A percentile compares a stretch with the other conserved stretches of the same genome.
phyloP scores from a whole-genome alignment of 768 basidiomycete genomes.

The Tephrocybe sp. region DNA sequence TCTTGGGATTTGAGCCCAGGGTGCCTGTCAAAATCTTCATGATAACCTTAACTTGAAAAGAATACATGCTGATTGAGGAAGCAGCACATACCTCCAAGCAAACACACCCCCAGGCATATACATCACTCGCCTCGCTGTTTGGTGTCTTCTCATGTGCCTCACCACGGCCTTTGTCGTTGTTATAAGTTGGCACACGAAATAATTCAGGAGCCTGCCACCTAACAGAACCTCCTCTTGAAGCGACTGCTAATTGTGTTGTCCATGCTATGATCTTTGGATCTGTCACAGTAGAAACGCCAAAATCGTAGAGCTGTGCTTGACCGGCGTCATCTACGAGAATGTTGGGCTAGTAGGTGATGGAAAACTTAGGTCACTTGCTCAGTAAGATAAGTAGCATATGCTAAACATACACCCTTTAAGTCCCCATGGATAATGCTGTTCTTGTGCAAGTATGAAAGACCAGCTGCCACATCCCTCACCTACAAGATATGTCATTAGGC shows the following conservation, averaged over 20 bases:
- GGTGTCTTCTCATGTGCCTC: no score
- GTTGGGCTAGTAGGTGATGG: no score
- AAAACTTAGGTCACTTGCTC: no score
- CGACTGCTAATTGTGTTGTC: background rate
- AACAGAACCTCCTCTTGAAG: background rate
- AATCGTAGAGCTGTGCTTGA: background rate
- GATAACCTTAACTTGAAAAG: no score
- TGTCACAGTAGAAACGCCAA: background rate
- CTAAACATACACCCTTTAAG: slow-evolving; percentile 1
- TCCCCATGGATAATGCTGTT: background rate
- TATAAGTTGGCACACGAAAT: background rate
- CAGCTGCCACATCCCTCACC: background rate
- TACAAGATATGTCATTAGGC: no score
- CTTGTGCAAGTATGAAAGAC: background rate
- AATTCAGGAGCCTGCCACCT: slow-evolving; percentile 5
- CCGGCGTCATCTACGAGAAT: slow-evolving; percentile 1
- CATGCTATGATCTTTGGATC: background rate
- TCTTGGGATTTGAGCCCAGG: background rate
- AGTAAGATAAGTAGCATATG: no score
- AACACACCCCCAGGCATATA: background rate
- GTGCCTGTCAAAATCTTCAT: background rate
- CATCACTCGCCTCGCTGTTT: background rate
- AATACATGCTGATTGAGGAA: no score
- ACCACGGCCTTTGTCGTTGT: background rate
- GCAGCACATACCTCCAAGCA: background rate